phyloP scores from a whole-genome alignment of 129 eudicot genomes.

The Pulicaria dysenterica region DNA sequence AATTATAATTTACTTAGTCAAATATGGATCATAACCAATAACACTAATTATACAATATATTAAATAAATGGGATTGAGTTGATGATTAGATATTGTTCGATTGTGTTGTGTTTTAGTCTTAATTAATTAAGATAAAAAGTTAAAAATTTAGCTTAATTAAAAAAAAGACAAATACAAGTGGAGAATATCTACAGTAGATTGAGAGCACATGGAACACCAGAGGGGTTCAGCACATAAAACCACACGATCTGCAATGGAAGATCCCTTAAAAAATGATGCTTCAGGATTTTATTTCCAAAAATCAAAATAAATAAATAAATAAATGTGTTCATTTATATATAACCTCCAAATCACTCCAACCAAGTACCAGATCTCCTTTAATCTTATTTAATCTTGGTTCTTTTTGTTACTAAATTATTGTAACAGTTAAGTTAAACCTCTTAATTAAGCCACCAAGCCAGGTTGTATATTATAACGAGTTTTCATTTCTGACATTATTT shows the following conservation, averaged over 20 bases:
- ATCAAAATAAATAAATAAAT: constrained; percentile 9
- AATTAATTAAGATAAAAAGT: background rate
- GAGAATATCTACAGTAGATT: constrained; percentile 75
- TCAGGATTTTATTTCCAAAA: constrained; percentile 25
- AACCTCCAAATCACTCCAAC: constrained; percentile 36
- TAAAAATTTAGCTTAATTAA: background rate
- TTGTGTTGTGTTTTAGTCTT: constrained; percentile 29
- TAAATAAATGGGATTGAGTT: constrained; percentile 36
- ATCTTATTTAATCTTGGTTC: constrained; percentile 12
- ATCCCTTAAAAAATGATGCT: constrained; percentile 39
- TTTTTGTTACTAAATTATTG: background rate
- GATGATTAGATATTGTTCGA: constrained; percentile 41
- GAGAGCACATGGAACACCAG: constrained; percentile 63
- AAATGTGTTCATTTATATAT: background rate
- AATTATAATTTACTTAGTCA: too few species aligned
- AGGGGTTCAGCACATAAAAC: constrained; percentile 34
- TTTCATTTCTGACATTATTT: constrained; percentile 18
- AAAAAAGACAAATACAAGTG: constrained; percentile 35
- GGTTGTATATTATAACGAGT: constrained; percentile 12
- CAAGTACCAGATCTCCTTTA: constrained; percentile 31
- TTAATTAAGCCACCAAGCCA: too few species aligned
- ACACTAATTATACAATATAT: background rate
- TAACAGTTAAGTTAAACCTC: background rate
- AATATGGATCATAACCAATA: background rate
- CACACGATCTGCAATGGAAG: constrained; percentile 38